Percentiles rank a stretch among this genome's conserved stretches.
phyloP scores from a whole-genome alignment of 2,329 filamentous ascomycete genomes.

The Colletotrichum sp. region DNA sequence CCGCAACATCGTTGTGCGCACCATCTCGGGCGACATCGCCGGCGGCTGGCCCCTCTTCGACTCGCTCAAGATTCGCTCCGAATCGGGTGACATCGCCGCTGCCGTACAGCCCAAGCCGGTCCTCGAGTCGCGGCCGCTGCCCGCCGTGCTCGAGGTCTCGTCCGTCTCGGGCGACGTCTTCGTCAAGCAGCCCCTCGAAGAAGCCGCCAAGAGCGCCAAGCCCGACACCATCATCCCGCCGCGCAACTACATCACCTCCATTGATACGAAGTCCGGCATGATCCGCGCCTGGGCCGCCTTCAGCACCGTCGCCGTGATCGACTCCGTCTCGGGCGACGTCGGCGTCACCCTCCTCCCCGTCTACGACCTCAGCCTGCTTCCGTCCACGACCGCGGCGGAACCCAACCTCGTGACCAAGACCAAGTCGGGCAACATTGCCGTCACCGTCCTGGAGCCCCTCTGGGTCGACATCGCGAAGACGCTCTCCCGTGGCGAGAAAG shows the following conservation, averaged over 20 bases:
- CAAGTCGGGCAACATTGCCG: slow-evolving; percentile 44
- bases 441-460: slow-evolving; percentile 47
- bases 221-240: slow-evolving; percentile 36
- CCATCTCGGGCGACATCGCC: slow-evolving; percentile 46
- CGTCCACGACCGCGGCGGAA: slow-evolving; percentile 13
- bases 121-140: slow-evolving; percentile 33
- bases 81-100: slow-evolving; percentile 46
- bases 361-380: slow-evolving; percentile 30
- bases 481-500: slow-evolving; percentile 1
- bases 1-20: slow-evolving; percentile 43
- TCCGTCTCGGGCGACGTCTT: slow-evolving; percentile 48
- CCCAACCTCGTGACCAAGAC: slow-evolving; percentile 44
- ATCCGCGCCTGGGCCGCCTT: slow-evolving; percentile 46
- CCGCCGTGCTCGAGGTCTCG: slow-evolving; percentile 44
- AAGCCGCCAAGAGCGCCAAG: slow-evolving; percentile 20
- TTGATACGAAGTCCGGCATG: slow-evolving; percentile 48
- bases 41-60: slow-evolving; percentile 59
- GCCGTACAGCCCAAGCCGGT: slow-evolving; percentile 45
- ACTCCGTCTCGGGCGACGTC: slow-evolving; percentile 45
- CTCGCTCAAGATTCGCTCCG: slow-evolving; percentile 46
- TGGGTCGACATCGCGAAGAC: slow-evolving; percentile 36
- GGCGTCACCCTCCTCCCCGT: slow-evolving; percentile 48
- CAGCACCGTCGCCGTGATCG: slow-evolving; percentile 36
- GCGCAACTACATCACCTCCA: slow-evolving; percentile 50
- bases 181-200: slow-evolving; percentile 43